A percentile compares a stretch with the other conserved stretches of the same genome.
Conservation (phyloP, 805 yeast species). For the Saccharomycopsis sp. region DNA sequence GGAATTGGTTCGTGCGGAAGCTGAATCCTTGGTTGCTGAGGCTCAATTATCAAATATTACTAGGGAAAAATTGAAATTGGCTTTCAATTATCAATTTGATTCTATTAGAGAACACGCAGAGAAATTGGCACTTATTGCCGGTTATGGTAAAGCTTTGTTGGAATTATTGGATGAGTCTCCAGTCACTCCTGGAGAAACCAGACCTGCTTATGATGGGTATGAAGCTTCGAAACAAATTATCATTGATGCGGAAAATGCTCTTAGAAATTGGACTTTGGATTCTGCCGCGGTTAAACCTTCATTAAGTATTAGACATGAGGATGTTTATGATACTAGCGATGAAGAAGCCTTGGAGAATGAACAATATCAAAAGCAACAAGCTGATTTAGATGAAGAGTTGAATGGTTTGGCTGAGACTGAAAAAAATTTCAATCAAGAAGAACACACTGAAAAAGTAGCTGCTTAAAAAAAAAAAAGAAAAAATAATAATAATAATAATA, state of each 20-base stretch:
- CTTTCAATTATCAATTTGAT: constrained; percentile 79
- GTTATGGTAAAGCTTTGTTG: constrained; percentile 81
- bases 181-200: constrained; percentile 87
- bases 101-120: constrained; percentile 81
- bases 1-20: constrained; percentile 87
- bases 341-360: constrained; percentile 42
- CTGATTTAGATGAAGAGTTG: constrained; percentile 42
- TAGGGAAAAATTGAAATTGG: constrained; percentile 78
- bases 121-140: constrained; percentile 79
- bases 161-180: constrained; percentile 80
- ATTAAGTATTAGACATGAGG: constrained; percentile 51
- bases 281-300: constrained; percentile 79
- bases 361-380: constrained; percentile 42
- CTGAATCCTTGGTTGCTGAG: constrained; percentile 86
- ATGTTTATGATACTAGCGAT: constrained; percentile 40
- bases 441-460: constrained; percentile 13
- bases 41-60: constrained; percentile 87
- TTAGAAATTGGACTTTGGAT: constrained; percentile 80
- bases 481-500: too few species aligned
- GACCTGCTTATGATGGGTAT: constrained; percentile 84
- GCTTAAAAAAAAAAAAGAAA: too few species aligned
- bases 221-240: constrained; percentile 85
- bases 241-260: constrained; percentile 77
- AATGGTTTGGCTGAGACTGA: constrained; percentile 20
- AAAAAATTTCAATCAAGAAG: constrained; percentile 14